These are phyloP conservation scores for Acrodontium crateriforme DNA, from an alignment of 2,329 filamentous ascomycete genomes.

Conservation along the genomic window DNA sequence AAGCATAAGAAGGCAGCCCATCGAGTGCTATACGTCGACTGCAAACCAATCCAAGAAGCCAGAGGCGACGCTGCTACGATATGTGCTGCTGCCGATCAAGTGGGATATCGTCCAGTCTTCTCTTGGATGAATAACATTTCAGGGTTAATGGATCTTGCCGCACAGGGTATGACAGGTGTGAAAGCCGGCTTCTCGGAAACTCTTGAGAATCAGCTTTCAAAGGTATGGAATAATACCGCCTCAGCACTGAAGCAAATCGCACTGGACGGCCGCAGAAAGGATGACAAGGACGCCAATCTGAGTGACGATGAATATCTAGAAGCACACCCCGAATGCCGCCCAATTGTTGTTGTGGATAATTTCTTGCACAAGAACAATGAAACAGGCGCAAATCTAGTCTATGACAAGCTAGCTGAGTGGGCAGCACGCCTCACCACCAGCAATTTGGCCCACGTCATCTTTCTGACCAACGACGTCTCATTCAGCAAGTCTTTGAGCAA, in stretches of 20 bases:
- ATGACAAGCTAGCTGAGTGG: conserved; percentile 58
- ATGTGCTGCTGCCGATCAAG: conserved; percentile 61
- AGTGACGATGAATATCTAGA: conserved; percentile 81
- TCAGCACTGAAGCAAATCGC: conserved; percentile 67
- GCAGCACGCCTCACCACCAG: conserved; percentile 71
- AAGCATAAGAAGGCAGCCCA: conserved; percentile 44
- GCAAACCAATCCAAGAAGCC: conserved; percentile 83
- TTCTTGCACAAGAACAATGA: conserved; percentile 63
- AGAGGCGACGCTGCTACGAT: conserved; percentile 80
- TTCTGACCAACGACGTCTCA: conserved; percentile 78
- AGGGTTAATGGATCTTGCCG: conserved; percentile 80
- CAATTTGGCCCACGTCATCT: conserved; percentile 87
- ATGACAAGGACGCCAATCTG: conserved; percentile 58
- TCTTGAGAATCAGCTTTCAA: conserved; percentile 72
- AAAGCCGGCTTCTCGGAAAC: conserved; percentile 93
- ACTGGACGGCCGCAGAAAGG: conserved; percentile 53
- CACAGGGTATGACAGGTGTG: conserved; percentile 84
- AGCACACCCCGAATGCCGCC: conserved; percentile 68
- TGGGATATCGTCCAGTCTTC: conserved; percentile 87
- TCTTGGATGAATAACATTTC: conserved; percentile 93
- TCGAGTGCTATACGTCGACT: conserved; percentile 77
- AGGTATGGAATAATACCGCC: conserved; percentile 76
- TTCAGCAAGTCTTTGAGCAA: conserved; percentile 80
- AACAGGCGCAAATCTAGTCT: conserved; percentile 28
- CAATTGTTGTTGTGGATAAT: conserved; percentile 82